Base-by-base conservation (phyloP, 2,329 filamentous ascomycete genomes). In the Kalaharituber pfeilii region DNA sequence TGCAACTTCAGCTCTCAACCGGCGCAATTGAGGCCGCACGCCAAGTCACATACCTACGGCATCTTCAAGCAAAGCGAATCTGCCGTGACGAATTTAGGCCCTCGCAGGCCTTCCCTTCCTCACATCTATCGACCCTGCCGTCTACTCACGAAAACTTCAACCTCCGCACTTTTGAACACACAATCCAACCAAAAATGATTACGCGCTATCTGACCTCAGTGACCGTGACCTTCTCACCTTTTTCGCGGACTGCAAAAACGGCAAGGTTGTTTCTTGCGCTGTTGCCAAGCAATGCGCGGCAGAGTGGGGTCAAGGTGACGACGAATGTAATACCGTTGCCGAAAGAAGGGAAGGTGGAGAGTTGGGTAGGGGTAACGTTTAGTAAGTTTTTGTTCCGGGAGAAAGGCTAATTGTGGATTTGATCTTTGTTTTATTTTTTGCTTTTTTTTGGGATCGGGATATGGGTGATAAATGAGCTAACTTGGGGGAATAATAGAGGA, bases 201-300 rank as follows among this genome's bases (percentile, higher is more conserved):
- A 89, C 84, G 56, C 80, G 81, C 67, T 91, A 86, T 73, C 78
- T 93, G 68, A 89, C 87, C 68, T 79, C 86, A 67, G 80, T 96
- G 64, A 80, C 77, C 65, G 82, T 86, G 61, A 80, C 79, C 67
- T 95, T 96, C 79, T 94, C 94, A 71, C 89, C 91, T 36, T 96
- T 96, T 77, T 83, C 80, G 26, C 71, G 76, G 24, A 75, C 77
- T 67, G 81, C 86, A 59, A 87, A 86, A 66, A 82, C 88, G 24
- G 88, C 86, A 36, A 82, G 91, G 44, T 75, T 94, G 51, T 91
- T 96, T 70, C 84, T 96, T 62, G 82, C 85, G 28, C 76, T 84
- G 60, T 79, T 98, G 28, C 86, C 89, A 8, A 78, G 87, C 42
- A 80, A 82, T 64, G 87, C 87, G 57, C 80, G 87, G 53, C 71